Percentiles rank a stretch among this genome's conserved stretches.
Evolutionary conservation across 2,329 filamentous ascomycete genomes (phyloP).

Genomic region (Ceratocystis papillata): DNA sequence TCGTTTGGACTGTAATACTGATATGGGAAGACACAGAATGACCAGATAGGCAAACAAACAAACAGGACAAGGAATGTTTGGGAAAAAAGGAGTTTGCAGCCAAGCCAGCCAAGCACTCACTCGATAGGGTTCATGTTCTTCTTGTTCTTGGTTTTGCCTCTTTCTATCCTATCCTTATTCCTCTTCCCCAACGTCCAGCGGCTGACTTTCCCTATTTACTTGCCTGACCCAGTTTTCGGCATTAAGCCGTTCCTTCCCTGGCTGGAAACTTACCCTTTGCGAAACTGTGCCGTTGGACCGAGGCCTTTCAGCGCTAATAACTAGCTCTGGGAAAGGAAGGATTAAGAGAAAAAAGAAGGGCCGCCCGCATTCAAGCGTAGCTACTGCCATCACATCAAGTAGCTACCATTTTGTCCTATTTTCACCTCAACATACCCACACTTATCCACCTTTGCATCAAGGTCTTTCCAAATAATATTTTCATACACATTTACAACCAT

Average conservation of each 20-base stretch:
- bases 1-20: not conserved
- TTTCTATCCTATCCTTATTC: not conserved
- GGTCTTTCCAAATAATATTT: too few relatives aligned
- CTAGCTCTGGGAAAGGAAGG: constrained; percentile 3
- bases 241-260: constrained; percentile 14
- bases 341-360: not conserved
- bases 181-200: not conserved
- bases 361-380: not conserved
- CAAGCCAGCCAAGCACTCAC: not conserved
- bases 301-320: not conserved
- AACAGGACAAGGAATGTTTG: not conserved
- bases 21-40: not conserved
- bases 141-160: not conserved
- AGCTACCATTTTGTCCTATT: not conserved
- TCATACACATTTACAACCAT: too few relatives aligned
- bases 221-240: constrained; percentile 15
- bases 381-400: not conserved
- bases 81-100: not conserved
- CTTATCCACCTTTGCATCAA: too few relatives aligned
- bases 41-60: not conserved
- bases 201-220: not conserved
- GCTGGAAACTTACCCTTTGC: not conserved
- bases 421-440: not conserved
- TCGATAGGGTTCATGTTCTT: not conserved
- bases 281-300: constrained; percentile 17